A percentile compares a stretch with the other conserved stretches of the same genome.
phyloP scores from a whole-genome alignment of 2,329 filamentous ascomycete species.

The Paecilomyces dactylethromorphus region DNA sequence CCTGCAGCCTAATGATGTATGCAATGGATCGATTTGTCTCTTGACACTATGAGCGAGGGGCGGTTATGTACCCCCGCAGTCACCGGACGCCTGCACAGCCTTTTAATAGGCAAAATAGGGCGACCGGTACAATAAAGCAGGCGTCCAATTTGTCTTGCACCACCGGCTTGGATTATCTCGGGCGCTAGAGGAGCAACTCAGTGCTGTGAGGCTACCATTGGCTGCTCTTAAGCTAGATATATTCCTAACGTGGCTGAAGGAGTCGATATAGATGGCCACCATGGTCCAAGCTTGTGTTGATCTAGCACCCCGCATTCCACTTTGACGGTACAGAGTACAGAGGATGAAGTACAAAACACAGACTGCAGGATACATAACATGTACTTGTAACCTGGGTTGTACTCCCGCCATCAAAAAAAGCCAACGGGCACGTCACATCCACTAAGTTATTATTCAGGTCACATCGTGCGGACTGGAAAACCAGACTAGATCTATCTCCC shows the following conservation, averaged over 20 bases:
- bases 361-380: background rate
- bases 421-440: background rate
- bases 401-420: background rate
- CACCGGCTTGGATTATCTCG: background rate
- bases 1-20: background rate
- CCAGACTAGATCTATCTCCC: too few species aligned
- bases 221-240: background rate
- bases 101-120: background rate
- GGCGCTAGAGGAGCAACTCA: background rate
- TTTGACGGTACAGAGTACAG: background rate
- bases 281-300: background rate
- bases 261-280: background rate
- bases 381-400: background rate
- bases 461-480: background rate
- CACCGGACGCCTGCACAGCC: too few species aligned
- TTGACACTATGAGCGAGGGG: background rate
- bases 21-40: background rate
- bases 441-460: background rate
- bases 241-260: background rate
- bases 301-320: background rate
- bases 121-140: background rate
- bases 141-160: background rate
- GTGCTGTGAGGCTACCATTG: background rate
- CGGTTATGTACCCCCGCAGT: background rate
- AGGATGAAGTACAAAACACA: background rate